A percentile compares a stretch with the other conserved stretches of the same genome.
Conservation (phyloP, 2,329 filamentous ascomycete genomes). For the Thelonectria discophora region DNA sequence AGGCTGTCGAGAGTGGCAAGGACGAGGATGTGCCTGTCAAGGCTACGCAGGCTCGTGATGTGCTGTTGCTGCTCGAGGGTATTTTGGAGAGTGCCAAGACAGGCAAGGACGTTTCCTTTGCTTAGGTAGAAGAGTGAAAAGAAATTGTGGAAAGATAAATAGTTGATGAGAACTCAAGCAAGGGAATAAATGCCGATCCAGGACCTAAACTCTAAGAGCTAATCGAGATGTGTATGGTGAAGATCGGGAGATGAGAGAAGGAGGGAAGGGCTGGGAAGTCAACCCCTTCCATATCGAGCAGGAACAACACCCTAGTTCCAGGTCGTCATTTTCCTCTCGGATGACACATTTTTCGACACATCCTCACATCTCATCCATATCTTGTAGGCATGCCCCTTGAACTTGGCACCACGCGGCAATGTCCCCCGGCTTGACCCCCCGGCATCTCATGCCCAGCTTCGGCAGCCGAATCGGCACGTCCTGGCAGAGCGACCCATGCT, state of each 20-base stretch:
- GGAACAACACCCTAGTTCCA: neutral
- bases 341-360: neutral
- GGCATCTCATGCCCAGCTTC: neutral
- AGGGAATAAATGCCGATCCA: conserved; percentile 1
- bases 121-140: conserved; percentile 22
- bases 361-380: neutral
- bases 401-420: neutral
- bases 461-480: neutral
- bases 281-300: neutral
- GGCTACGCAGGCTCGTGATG: conserved; percentile 61
- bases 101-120: conserved; percentile 54
- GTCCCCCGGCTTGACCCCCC: neutral
- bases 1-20: conserved; percentile 57
- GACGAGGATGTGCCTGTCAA: conserved; percentile 63
- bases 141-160: neutral
- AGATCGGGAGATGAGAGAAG: neutral
- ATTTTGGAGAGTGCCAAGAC: conserved; percentile 59
- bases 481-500: neutral
- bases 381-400: neutral
- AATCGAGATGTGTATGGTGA: neutral
- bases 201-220: neutral
- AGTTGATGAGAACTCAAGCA: conserved; percentile 28
- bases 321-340: too few relatives aligned
- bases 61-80: conserved; percentile 63
- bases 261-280: neutral